These are phyloP conservation scores for Balakata baccata DNA, from an alignment of 345 rosid genomes.

Conservation along the genomic window DNA sequence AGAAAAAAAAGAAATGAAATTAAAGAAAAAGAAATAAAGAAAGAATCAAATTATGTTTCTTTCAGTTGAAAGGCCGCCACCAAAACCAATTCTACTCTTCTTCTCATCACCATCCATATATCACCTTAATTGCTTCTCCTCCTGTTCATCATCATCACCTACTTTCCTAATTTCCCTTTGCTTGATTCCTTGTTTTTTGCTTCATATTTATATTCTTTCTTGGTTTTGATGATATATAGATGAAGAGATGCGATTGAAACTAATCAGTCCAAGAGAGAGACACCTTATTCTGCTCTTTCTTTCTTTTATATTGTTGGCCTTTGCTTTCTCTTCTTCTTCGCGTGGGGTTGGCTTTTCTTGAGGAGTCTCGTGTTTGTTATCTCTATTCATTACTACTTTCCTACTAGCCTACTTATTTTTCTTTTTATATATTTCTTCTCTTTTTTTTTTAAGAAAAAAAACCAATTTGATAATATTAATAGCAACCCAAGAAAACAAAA, in stretches of 20 bases:
- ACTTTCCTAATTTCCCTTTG: background rate
- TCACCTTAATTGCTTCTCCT: background rate
- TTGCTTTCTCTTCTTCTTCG: slow-evolving; percentile 17
- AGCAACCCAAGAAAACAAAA: background rate
- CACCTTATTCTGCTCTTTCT: slow-evolving; percentile 26
- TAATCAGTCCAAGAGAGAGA: slow-evolving; percentile 28
- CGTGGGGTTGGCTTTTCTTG: slow-evolving; percentile 27
- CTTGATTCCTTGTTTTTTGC: background rate
- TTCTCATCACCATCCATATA: no score
- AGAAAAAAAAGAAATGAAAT: no score
- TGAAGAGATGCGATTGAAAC: slow-evolving; percentile 21
- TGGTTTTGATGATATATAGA: background rate
- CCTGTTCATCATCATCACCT: background rate
- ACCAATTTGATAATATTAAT: background rate
- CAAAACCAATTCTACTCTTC: no score
- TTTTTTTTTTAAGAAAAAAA: background rate
- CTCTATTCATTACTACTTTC: background rate
- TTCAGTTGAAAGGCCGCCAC: no score
- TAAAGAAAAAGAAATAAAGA: background rate
- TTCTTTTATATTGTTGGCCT: background rate
- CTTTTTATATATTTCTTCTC: background rate
- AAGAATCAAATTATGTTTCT: background rate
- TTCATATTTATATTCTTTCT: background rate
- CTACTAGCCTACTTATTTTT: slow-evolving; percentile 9
- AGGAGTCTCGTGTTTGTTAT: slow-evolving; percentile 16